A percentile compares a stretch with the other conserved stretches of the same genome.
Conservation (phyloP, 169 alveolate species). For the Babesia microti region DNA sequence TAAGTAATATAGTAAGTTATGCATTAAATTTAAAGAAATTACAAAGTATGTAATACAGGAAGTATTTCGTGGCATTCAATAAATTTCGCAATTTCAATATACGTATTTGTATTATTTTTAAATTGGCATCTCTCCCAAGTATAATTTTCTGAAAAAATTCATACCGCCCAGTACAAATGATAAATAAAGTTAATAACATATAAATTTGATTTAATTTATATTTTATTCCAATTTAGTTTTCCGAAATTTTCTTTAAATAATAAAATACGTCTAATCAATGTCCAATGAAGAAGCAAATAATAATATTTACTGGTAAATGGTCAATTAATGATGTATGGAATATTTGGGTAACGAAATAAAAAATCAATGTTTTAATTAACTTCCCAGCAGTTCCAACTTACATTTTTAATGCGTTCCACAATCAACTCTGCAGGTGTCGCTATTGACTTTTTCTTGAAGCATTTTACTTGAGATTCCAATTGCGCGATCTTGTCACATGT, state of each 20-base stretch:
- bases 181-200: too few species aligned
- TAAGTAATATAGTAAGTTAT: too few species aligned
- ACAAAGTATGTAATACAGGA: too few species aligned
- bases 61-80: too few species aligned
- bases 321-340: background rate
- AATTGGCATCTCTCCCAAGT: too few species aligned
- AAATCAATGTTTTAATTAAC: background rate
- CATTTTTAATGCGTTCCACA: conserved; percentile 4
- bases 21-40: too few species aligned
- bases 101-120: too few species aligned
- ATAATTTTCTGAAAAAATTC: too few species aligned
- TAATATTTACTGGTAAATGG: conserved; percentile 7
- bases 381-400: conserved; percentile 1
- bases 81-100: too few species aligned
- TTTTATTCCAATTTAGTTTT: conserved; percentile 2
- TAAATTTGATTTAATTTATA: too few species aligned
- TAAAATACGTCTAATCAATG: conserved; percentile 5
- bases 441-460: background rate
- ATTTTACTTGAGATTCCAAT: background rate
- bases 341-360: background rate
- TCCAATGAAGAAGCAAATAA: conserved; percentile 1
- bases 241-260: conserved; percentile 1
- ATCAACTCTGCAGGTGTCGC: conserved; percentile 17
- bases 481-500: conserved; percentile 9
- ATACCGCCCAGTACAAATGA: too few species aligned